Conservation (phyloP, 2,329 filamentous ascomycete species). For the Mariannaea sp. region DNA sequence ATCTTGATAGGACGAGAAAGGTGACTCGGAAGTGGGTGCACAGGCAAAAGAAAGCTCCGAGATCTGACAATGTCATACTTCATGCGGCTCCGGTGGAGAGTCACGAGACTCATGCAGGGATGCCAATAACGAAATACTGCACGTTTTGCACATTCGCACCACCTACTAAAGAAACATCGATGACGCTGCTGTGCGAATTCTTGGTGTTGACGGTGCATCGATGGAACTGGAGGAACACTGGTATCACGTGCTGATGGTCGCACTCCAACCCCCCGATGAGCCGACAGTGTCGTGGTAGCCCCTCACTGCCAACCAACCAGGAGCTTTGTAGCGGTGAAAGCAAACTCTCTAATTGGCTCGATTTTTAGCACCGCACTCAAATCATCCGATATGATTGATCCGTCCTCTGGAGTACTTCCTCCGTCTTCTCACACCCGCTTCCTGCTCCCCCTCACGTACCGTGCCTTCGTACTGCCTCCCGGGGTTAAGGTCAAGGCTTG, state of each 20-base stretch:
- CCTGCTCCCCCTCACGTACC: not conserved
- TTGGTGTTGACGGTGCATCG: not conserved
- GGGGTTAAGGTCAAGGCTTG: constrained; percentile 29
- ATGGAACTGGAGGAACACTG: constrained; percentile 3
- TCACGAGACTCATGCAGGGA: not conserved
- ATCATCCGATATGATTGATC: constrained; percentile 36
- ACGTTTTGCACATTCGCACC: not conserved
- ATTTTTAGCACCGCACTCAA: constrained; percentile 22
- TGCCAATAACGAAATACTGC: not conserved
- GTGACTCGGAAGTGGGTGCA: not conserved
- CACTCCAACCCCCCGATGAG: constrained; percentile 25
- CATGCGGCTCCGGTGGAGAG: not conserved
- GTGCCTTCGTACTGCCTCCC: not conserved
- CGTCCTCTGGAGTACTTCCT: constrained; percentile 30
- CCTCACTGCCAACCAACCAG: constrained; percentile 43
- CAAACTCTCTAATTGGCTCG: constrained; percentile 31
- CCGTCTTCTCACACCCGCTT: constrained; percentile 20
- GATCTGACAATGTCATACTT: not conserved
- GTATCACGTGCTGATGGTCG: constrained; percentile 35
- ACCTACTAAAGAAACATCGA: not conserved
- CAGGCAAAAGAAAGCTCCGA: not conserved
- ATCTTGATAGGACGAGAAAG: not conserved
- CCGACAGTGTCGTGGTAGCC: constrained; percentile 31
- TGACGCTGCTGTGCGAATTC: not conserved
- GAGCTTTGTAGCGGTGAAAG: constrained; percentile 9